phyloP scores from a whole-genome alignment of 768 basidiomycete genomes.

The Boletus rufocinnamomeus region DNA sequence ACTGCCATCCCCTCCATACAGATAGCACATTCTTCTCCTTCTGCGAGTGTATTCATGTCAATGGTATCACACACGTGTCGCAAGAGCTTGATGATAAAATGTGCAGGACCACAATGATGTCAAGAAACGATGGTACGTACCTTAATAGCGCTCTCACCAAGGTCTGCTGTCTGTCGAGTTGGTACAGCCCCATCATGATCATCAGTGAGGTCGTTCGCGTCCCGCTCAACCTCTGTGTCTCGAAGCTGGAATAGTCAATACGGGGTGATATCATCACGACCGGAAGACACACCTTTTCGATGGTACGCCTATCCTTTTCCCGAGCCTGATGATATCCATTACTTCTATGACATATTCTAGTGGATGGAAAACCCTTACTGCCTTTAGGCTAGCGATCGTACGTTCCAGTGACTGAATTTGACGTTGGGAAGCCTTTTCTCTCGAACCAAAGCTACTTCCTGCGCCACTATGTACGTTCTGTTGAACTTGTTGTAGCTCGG shows the following conservation, averaged over 20 bases:
- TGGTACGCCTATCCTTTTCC: slow-evolving; percentile 15
- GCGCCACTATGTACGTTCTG: neutral
- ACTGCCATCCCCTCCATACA: slow-evolving; percentile 22
- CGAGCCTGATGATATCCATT: slow-evolving; percentile 9
- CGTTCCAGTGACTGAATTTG: slow-evolving; percentile 16
- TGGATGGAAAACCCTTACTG: slow-evolving; percentile 1
- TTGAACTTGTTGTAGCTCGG: slow-evolving; percentile 5
- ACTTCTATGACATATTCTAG: neutral
- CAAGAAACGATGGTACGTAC: slow-evolving; percentile 5
- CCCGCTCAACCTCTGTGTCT: slow-evolving; percentile 16
- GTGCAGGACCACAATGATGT: neutral
- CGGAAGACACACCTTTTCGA: slow-evolving; percentile 16
- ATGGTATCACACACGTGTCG: slow-evolving; percentile 18
- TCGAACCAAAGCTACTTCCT: neutral
- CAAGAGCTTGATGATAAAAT: slow-evolving; percentile 14
- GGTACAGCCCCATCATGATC: neutral
- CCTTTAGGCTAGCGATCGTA: slow-evolving; percentile 1
- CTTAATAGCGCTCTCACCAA: slow-evolving; percentile 11
- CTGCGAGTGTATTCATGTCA: slow-evolving; percentile 25
- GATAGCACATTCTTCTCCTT: slow-evolving; percentile 24
- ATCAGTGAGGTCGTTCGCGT: slow-evolving; percentile 16
- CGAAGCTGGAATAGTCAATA: slow-evolving; percentile 15
- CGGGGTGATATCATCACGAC: neutral
- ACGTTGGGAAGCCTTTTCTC: neutral
- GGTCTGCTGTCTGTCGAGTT: slow-evolving; percentile 7